Percentiles rank a stretch among this genome's conserved stretches.
phyloP scores from a whole-genome alignment of 805 yeast species.

The Saccharomycopsis sp. region DNA sequence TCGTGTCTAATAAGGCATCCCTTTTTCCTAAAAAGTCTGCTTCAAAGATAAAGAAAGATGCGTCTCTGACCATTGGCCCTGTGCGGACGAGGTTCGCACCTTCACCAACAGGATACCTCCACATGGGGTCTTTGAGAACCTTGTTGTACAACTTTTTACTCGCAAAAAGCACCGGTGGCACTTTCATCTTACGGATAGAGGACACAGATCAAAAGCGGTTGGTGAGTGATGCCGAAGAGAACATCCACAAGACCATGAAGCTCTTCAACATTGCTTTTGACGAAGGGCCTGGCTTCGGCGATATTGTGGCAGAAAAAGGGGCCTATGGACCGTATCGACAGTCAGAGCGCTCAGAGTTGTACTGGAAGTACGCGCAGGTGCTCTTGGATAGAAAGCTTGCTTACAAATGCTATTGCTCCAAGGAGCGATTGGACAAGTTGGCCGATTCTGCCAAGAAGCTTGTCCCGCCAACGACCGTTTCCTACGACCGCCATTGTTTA shows the following conservation, averaged over 20 bases:
- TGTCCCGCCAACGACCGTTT: slow-evolving; percentile 83
- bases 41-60: neutral
- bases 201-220: slow-evolving; percentile 85
- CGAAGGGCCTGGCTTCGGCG: slow-evolving; percentile 57
- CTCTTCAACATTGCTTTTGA: slow-evolving; percentile 76
- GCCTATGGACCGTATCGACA: slow-evolving; percentile 74
- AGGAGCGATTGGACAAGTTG: slow-evolving; percentile 60
- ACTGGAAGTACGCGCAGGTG: slow-evolving; percentile 46
- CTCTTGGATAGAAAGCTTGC: slow-evolving; percentile 63
- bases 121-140: slow-evolving; percentile 86
- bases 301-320: slow-evolving; percentile 30
- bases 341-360: slow-evolving; percentile 65
- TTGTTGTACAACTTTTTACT: slow-evolving; percentile 82
- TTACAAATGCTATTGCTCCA: slow-evolving; percentile 79
- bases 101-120: slow-evolving; percentile 94
- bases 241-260: slow-evolving; percentile 60
- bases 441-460: slow-evolving; percentile 65
- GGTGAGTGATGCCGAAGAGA: slow-evolving; percentile 74
- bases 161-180: slow-evolving; percentile 73
- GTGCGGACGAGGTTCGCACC: slow-evolving; percentile 94
- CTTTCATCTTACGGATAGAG: slow-evolving; percentile 74
- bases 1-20: neutral
- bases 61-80: slow-evolving; percentile 25
- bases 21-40: neutral
- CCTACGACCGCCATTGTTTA: slow-evolving; percentile 88